Evolutionary conservation across 2,329 filamentous ascomycete genomes (phyloP).

Genomic region (Fusarium transvaalense): DNA sequence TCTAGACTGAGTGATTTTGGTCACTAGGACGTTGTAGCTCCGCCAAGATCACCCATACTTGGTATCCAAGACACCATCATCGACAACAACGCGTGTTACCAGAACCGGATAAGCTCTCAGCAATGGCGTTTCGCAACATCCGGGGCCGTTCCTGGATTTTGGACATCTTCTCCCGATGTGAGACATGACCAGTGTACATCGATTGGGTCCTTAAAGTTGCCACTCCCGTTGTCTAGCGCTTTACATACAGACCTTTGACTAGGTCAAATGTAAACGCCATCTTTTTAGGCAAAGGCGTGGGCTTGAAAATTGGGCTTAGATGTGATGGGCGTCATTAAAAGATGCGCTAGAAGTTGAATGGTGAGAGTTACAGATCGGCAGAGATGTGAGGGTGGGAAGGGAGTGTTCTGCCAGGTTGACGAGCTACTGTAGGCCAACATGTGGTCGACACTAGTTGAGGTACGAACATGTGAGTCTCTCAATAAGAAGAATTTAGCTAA

Average conservation of each 20-base stretch:
- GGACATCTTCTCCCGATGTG: not conserved
- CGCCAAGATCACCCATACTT: not conserved
- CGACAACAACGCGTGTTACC: not conserved
- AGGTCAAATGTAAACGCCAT: constrained; percentile 24
- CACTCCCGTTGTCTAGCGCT: constrained; percentile 18
- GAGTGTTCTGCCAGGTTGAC: not conserved
- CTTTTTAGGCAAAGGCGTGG: not conserved
- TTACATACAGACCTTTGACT: constrained; percentile 13
- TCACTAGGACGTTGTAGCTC: not conserved
- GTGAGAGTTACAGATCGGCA: not conserved
- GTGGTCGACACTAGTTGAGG: not conserved
- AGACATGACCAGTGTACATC: not conserved
- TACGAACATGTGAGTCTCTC: not conserved
- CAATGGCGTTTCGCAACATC: constrained; percentile 18
- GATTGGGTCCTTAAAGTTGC: constrained; percentile 12
- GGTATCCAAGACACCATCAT: constrained; percentile 1
- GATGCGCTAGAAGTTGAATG: not conserved
- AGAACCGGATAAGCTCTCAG: not conserved
- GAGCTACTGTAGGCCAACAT: not conserved
- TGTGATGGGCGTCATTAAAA: not conserved
- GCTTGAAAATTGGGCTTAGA: not conserved
- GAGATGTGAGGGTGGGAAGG: not conserved
- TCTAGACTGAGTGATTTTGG: not conserved
- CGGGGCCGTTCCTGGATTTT: constrained; percentile 17
- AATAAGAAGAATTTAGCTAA: not conserved